Conservation (phyloP, 306 rosid species). For the Elaeagnus macrophylla region DNA sequence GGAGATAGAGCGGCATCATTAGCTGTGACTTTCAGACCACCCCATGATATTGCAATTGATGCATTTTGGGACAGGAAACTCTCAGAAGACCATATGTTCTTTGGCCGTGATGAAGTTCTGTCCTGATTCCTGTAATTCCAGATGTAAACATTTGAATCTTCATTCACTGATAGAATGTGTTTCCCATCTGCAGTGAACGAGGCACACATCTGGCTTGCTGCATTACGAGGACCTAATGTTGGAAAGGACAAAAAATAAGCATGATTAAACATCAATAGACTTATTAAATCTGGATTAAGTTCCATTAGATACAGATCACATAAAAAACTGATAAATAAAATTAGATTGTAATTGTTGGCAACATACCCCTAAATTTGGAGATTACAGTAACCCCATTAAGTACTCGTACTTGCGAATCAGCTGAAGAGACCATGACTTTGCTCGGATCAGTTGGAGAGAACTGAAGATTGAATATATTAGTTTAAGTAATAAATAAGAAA, state of each 20-base stretch:
- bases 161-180: slow-evolving; percentile 60
- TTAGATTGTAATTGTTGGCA: background rate
- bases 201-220: slow-evolving; percentile 55
- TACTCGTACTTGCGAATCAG: slow-evolving; percentile 55
- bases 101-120: slow-evolving; percentile 32
- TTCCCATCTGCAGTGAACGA: slow-evolving; percentile 78
- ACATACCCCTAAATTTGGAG: slow-evolving; percentile 57
- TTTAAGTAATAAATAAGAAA: slow-evolving; percentile 6
- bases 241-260: background rate
- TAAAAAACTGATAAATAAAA: background rate
- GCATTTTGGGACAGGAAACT: slow-evolving; percentile 52
- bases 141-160: slow-evolving; percentile 60
- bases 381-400: slow-evolving; percentile 41
- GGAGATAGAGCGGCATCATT: slow-evolving; percentile 39
- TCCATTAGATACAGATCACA: background rate
- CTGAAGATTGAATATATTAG: slow-evolving; percentile 29
- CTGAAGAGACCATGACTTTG: slow-evolving; percentile 56
- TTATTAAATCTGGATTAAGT: background rate
- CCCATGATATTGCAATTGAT: slow-evolving; percentile 73
- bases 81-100: slow-evolving; percentile 55
- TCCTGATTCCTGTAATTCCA: slow-evolving; percentile 60
- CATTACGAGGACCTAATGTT: slow-evolving; percentile 46
- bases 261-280: background rate
- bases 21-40: slow-evolving; percentile 44
- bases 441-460: slow-evolving; percentile 49